Conservation (phyloP, 768 basidiomycete genomes). For the Chlorophyllum brunneum region DNA sequence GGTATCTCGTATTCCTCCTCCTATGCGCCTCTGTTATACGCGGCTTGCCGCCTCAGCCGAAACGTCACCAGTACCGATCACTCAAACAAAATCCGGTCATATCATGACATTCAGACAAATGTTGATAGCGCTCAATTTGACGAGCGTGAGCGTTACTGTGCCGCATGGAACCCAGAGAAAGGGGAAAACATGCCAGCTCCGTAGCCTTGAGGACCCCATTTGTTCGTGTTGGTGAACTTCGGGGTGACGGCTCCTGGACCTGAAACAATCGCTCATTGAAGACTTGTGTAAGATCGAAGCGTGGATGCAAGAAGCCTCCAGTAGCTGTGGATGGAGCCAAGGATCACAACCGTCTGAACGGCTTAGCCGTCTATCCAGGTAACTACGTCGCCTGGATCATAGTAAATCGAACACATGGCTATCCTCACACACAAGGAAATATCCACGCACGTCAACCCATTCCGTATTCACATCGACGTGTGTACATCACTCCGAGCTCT, state of each 20-base stretch:
- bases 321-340: too few relatives aligned
- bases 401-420: constrained; percentile 2
- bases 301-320: too few relatives aligned
- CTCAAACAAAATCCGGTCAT: too few relatives aligned
- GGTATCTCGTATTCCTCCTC: too few relatives aligned
- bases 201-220: background rate
- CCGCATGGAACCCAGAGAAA: background rate
- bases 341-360: too few relatives aligned
- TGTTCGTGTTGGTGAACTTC: background rate
- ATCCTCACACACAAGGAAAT: background rate
- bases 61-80: too few relatives aligned
- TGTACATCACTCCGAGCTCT: background rate
- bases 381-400: background rate
- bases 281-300: too few relatives aligned
- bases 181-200: background rate
- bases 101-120: background rate
- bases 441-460: background rate
- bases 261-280: too few relatives aligned
- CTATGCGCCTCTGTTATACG: too few relatives aligned
- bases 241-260: too few relatives aligned
- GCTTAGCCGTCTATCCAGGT: background rate
- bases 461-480: background rate
- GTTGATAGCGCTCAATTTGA: background rate
- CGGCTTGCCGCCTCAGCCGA: too few relatives aligned
- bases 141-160: background rate